Conservation (phyloP, 2,329 filamentous ascomycete species). For the Fusarium vanettenii region DNA sequence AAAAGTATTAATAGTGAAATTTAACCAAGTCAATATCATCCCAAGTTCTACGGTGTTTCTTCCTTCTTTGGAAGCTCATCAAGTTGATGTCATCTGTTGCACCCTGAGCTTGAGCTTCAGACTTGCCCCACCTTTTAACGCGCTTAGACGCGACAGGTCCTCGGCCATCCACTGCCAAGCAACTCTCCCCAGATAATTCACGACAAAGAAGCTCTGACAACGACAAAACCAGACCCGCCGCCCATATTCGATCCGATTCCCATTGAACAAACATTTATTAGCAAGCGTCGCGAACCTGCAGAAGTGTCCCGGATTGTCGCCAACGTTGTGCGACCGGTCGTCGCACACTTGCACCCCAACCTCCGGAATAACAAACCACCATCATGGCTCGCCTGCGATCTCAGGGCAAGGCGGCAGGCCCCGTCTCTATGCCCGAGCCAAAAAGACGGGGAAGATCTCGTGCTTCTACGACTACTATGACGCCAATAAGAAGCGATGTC, state of each 20-base stretch:
- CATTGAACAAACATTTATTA: neutral
- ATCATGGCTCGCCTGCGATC: slow-evolving; percentile 25
- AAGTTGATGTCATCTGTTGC: slow-evolving; percentile 20
- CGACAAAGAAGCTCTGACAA: neutral
- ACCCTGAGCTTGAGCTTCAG: slow-evolving; percentile 16
- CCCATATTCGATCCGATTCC: neutral
- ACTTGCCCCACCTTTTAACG: slow-evolving; percentile 21
- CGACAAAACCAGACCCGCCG: neutral
- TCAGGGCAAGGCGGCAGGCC: slow-evolving; percentile 6
- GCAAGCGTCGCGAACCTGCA: neutral
- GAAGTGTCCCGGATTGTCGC: neutral
- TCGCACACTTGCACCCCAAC: neutral
- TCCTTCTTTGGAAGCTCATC: neutral
- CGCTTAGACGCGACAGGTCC: neutral
- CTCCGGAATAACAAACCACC: slow-evolving; percentile 8
- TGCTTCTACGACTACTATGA: neutral
- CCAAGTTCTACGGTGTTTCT: neutral
- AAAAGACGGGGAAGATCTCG: neutral
- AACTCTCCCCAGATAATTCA: neutral
- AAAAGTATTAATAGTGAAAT: neutral
- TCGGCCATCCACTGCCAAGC: neutral
- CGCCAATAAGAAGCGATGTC: slow-evolving; percentile 8
- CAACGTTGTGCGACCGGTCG: neutral
- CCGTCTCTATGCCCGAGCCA: neutral
- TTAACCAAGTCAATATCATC: neutral